Base-by-base conservation (phyloP, 2,329 filamentous ascomycete genomes). In the Hyphodiscus sp. region DNA sequence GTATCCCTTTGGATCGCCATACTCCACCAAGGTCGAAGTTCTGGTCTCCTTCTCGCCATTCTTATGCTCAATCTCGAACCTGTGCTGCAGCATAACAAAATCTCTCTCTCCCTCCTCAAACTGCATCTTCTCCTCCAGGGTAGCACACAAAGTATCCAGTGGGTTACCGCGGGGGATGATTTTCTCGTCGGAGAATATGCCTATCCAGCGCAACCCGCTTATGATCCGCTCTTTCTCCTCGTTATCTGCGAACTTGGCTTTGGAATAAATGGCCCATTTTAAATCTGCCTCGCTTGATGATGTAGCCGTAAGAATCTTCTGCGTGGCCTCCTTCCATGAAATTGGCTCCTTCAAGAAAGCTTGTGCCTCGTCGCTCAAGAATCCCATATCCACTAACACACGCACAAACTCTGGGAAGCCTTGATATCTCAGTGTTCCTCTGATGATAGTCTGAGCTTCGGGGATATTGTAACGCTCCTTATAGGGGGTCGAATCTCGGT, bases 321-420 rank as follows among this genome's bases (percentile, higher is more conserved):
- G 76, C 41, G 90, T 91, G 33, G 89, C 90, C 61, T 95, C 87
- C 70, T 87, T 90, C 92, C 91, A 97, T 53, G 86, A 65, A 50
- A 87, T 79, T 26, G 85, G 74, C 60, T 80, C 71, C 67, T 85
- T 85, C 65, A 91, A 79, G 73, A 77, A 80, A 63, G 81, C 77
- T 57, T 81, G 74, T 60, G 80, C 74, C 43, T 83, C 80, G 55
- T 95, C 89, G 52, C 77, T 81, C 47, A 97, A 80, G 81, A 96
- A 96, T 61, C 90, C 91, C 57, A 91, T 87, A 69, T 96, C 87
- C 57, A 95, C 90, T 11, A 97, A 83, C 23, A 85, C 82, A 69
- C 86, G 87, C 74, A 96, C 82, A 72, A 96, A 92, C 70, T 95
- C 82, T 2, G 91, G 91, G 81, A 96, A 96, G 45, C 92, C 91